phyloP scores from a whole-genome alignment of 371 early-diverging fungal genomes.

The Mucor plumbeus region DNA sequence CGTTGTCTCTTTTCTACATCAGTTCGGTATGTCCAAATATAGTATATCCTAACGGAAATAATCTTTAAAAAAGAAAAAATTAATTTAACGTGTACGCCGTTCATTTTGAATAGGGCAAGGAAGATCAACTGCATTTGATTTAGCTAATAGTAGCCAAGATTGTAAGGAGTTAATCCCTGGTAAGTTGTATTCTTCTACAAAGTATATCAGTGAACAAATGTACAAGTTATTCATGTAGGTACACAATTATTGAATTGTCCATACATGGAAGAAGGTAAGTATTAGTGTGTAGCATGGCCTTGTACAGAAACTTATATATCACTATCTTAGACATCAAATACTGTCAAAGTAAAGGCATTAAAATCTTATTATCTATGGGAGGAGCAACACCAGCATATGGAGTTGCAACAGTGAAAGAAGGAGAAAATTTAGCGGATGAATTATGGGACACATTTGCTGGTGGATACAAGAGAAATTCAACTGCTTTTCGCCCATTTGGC shows the following conservation, averaged over 20 bases:
- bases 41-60: slow-evolving; percentile 10
- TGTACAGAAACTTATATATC: background rate
- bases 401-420: slow-evolving; percentile 49
- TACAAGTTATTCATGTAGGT: slow-evolving; percentile 35
- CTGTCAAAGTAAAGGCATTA: slow-evolving; percentile 58
- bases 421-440: slow-evolving; percentile 57
- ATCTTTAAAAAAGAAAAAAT: slow-evolving; percentile 11
- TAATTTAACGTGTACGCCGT: slow-evolving; percentile 2
- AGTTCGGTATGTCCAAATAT: slow-evolving; percentile 39
- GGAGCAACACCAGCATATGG: slow-evolving; percentile 69
- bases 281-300: too few species aligned
- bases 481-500: slow-evolving; percentile 65
- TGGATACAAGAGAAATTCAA: slow-evolving; percentile 34
- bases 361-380: slow-evolving; percentile 64
- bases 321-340: slow-evolving; percentile 50
- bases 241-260: slow-evolving; percentile 66
- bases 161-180: slow-evolving; percentile 29
- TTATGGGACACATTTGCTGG: slow-evolving; percentile 68
- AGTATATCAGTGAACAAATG: slow-evolving; percentile 26
- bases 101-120: slow-evolving; percentile 18
- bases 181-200: slow-evolving; percentile 40
- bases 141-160: slow-evolving; percentile 28
- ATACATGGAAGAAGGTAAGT: slow-evolving; percentile 48
- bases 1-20: slow-evolving; percentile 68
- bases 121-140: slow-evolving; percentile 28